A percentile compares a stretch with the other conserved stretches of the same genome.
Conservation (phyloP, 1,139 yeast species). For the Saccharomyces pastorianus region DNA sequence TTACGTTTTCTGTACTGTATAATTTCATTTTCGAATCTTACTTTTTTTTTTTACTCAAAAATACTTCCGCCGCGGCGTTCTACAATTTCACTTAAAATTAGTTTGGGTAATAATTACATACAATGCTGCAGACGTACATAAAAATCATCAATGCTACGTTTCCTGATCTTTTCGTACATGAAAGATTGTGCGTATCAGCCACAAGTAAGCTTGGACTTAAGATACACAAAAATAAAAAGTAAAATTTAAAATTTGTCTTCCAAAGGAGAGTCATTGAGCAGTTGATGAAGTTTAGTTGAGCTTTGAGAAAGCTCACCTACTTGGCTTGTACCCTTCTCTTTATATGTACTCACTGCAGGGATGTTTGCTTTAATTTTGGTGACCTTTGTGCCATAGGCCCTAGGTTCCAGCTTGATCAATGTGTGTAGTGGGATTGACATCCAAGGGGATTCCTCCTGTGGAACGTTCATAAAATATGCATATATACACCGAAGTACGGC, state of each 20-base stretch:
- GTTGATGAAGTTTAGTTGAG: conserved; percentile 26
- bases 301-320: conserved; percentile 47
- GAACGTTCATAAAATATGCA: conserved; percentile 97
- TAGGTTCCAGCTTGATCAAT: conserved; percentile 82
- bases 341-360: conserved; percentile 94
- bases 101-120: neutral
- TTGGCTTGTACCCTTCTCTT: conserved; percentile 84
- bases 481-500: conserved; percentile 93
- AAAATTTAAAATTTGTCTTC: neutral
- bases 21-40: neutral
- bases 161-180: neutral
- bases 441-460: conserved; percentile 97
- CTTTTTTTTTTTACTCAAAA: neutral
- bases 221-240: neutral
- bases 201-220: neutral
- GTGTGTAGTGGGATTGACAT: conserved; percentile 97
- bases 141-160: neutral
- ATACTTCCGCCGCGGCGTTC: neutral
- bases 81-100: neutral
- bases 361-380: conserved; percentile 88
- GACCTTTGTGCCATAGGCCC: conserved; percentile 85
- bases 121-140: neutral
- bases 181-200: neutral
- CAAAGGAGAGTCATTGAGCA: conserved; percentile 31
- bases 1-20: neutral